A percentile compares a stretch with the other conserved stretches of the same genome.
Evolutionary conservation across 1,284 basidiomycete genomes (phyloP).

Genomic region (Psilocybe mexicana): DNA sequence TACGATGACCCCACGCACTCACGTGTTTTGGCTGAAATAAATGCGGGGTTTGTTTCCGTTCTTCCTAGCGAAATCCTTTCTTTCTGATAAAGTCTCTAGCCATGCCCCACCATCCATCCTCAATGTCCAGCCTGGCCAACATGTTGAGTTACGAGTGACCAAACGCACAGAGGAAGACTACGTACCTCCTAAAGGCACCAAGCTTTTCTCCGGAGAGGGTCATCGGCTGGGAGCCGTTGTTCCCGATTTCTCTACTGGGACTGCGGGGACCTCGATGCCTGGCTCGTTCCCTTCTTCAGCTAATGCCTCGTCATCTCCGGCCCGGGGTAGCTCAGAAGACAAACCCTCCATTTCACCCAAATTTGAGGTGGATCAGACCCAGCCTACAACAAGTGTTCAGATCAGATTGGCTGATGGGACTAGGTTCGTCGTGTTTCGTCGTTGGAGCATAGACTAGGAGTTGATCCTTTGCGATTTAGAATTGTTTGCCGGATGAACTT

Average conservation of each 20-base stretch:
- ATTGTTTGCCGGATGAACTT: conserved; percentile 90
- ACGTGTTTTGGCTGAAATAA: conserved; percentile 76
- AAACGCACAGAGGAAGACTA: conserved; percentile 81
- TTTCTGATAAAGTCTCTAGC: conserved; percentile 36
- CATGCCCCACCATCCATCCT: conserved; percentile 80
- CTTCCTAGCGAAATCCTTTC: conserved; percentile 2
- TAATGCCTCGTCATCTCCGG: conserved; percentile 20
- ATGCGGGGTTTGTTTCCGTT: conserved; percentile 63
- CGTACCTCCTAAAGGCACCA: conserved; percentile 45
- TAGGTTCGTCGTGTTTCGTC: conserved; percentile 45
- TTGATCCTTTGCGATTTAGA: conserved; percentile 39
- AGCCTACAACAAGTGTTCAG: conserved; percentile 91
- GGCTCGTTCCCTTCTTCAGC: conserved; percentile 50
- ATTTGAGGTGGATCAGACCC: conserved; percentile 81
- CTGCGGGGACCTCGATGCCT: conserved; percentile 41
- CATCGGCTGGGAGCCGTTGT: conserved; percentile 76
- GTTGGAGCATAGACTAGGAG: neutral
- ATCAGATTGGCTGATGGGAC: conserved; percentile 90
- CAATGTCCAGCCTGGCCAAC: conserved; percentile 79
- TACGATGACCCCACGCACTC: conserved; percentile 85
- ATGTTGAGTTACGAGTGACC: conserved; percentile 83
- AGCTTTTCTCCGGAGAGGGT: conserved; percentile 76
- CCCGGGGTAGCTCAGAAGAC: conserved; percentile 25
- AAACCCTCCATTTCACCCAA: conserved; percentile 47
- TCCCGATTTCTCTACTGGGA: conserved; percentile 24